Conservation (phyloP, 495 filamentous ascomycete genomes). For the Hyaloscypha bicolor region DNA sequence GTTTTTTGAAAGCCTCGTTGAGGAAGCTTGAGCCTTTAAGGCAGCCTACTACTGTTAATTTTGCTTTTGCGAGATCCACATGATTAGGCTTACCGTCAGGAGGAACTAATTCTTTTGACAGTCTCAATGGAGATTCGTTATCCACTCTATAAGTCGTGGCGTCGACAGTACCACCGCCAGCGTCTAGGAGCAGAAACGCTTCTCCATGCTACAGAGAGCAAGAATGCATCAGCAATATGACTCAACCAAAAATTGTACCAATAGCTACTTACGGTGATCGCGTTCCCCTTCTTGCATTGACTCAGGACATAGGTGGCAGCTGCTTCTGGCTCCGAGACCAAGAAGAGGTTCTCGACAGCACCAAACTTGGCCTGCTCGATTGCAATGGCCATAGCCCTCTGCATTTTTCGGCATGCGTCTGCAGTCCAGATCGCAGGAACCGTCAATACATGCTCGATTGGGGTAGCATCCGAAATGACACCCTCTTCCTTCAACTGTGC, state of each 20-base stretch:
- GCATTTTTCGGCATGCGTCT: conserved; percentile 37
- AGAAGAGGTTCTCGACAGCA: conserved; percentile 32
- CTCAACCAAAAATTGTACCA: background rate
- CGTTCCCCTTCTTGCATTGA: conserved; percentile 20
- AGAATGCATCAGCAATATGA: background rate
- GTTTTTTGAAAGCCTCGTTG: conserved; percentile 17
- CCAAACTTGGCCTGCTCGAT: conserved; percentile 29
- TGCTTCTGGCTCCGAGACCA: conserved; percentile 41
- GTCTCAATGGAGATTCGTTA: conserved; percentile 33
- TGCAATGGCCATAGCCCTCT: conserved; percentile 35
- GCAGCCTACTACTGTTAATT: conserved; percentile 5
- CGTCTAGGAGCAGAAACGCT: conserved; percentile 34
- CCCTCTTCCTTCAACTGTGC: conserved; percentile 20
- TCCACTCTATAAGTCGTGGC: conserved; percentile 43
- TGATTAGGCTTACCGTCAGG: conserved; percentile 8
- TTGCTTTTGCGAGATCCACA: background rate
- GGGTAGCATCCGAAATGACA: conserved; percentile 6
- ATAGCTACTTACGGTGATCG: conserved; percentile 8
- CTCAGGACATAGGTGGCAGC: conserved; percentile 36
- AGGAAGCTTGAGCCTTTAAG: conserved; percentile 21
- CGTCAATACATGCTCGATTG: conserved; percentile 33
- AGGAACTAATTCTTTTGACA: conserved; percentile 14
- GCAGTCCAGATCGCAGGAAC: conserved; percentile 38
- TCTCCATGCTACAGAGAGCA: conserved; percentile 15
- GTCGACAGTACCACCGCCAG: conserved; percentile 48